A percentile compares a stretch with the other conserved stretches of the same genome.
These are phyloP conservation scores for Fusarium citri DNA, from an alignment of 2,329 filamentous ascomycete species.

Conservation along the genomic window DNA sequence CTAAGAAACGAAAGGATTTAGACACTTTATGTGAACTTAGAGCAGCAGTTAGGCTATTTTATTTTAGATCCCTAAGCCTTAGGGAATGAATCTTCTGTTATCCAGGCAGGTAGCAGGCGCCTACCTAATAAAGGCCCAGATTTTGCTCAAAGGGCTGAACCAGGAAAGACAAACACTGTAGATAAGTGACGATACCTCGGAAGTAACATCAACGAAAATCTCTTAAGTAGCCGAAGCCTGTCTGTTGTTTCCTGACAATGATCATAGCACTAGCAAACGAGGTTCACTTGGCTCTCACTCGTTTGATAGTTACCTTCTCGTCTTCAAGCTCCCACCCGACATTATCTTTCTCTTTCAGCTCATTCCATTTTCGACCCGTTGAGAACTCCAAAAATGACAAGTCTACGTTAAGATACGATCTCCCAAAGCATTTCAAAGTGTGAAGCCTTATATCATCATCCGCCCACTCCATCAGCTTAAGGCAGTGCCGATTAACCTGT, in stretches of 20 bases:
- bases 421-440: conserved; percentile 87
- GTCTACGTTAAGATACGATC: conserved; percentile 81
- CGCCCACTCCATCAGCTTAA: conserved; percentile 83
- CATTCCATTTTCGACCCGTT: conserved; percentile 77
- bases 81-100: neutral
- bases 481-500: conserved; percentile 82
- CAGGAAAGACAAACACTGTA: conserved; percentile 4
- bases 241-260: conserved; percentile 2
- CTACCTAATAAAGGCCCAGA: neutral
- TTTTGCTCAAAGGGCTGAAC: neutral
- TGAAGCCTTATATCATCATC: conserved; percentile 79
- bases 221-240: conserved; percentile 4
- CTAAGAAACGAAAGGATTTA: neutral
- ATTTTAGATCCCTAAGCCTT: neutral
- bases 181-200: neutral
- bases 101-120: neutral
- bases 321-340: conserved; percentile 88
- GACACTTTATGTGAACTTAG: neutral
- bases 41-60: neutral
- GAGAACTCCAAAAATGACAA: conserved; percentile 74
- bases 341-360: conserved; percentile 73
- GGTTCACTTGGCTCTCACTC: conserved; percentile 56
- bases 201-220: conserved; percentile 4
- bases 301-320: conserved; percentile 79
- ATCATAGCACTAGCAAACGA: conserved; percentile 20